Percentiles rank a stretch among this genome's conserved stretches.
Conservation (phyloP, 129 eudicot species). For the Tagetes erecta region DNA sequence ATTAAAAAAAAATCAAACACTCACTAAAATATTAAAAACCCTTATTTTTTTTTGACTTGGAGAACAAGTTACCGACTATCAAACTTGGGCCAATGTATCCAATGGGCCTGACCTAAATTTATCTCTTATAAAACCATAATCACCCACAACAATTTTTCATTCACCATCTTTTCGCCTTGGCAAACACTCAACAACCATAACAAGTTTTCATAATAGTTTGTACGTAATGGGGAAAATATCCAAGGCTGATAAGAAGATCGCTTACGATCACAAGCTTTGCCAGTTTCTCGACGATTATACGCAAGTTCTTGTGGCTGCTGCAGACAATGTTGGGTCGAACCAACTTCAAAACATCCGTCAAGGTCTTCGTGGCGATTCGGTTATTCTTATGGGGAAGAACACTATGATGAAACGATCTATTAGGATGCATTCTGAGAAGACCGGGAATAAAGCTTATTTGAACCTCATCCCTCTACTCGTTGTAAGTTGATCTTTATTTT, state of each 20-base stretch:
- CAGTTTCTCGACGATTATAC: constrained; percentile 64
- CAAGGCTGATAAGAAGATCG: constrained; percentile 80
- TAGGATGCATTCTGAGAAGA: constrained; percentile 71
- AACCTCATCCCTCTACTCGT: constrained; percentile 60
- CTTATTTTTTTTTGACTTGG: too few relatives aligned
- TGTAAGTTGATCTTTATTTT: constrained; percentile 33
- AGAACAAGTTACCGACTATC: too few relatives aligned
- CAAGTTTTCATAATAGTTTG: too few relatives aligned
- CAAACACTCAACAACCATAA: too few relatives aligned
- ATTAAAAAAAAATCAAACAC: too few relatives aligned
- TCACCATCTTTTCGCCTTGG: too few relatives aligned
- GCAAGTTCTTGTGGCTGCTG: constrained; percentile 63
- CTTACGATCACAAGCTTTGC: constrained; percentile 69
- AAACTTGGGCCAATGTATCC: too few relatives aligned
- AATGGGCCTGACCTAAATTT: too few relatives aligned
- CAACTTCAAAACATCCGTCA: constrained; percentile 66
- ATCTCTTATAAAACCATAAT: too few relatives aligned
- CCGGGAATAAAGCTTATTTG: constrained; percentile 57
- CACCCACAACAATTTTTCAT: too few relatives aligned
- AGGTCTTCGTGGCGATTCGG: constrained; percentile 75
- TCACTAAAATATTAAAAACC: too few relatives aligned
- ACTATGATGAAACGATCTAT: constrained; percentile 88
- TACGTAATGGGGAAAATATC: constrained; percentile 58
- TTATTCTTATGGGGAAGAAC: constrained; percentile 85
- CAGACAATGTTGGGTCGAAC: constrained; percentile 81